A percentile compares a stretch with the other conserved stretches of the same genome.
phyloP scores from a whole-genome alignment of 2,329 filamentous ascomycete genomes.

The Sporothrix globosa region DNA sequence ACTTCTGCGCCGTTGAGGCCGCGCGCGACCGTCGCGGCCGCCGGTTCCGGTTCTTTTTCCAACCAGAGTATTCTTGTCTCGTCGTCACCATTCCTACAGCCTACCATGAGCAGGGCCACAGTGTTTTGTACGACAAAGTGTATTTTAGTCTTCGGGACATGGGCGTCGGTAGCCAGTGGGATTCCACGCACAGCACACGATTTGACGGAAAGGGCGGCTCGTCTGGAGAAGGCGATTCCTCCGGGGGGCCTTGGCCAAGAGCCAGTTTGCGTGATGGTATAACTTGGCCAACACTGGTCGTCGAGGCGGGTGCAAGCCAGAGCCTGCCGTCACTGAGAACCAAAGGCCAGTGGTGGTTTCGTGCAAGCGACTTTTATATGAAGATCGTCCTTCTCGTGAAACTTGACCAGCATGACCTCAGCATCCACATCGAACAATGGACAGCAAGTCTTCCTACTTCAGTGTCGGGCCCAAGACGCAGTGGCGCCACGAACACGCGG shows the following conservation, averaged over 20 bases:
- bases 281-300: neutral
- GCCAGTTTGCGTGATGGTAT: neutral
- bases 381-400: neutral
- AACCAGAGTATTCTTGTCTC: neutral
- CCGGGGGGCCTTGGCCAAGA: neutral
- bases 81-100: neutral
- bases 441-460: neutral
- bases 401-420: neutral
- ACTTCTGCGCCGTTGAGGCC: neutral
- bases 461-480: neutral
- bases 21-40: constrained; percentile 17
- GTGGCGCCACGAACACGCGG: constrained; percentile 1
- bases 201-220: neutral
- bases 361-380: neutral
- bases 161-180: neutral
- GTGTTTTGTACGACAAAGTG: neutral
- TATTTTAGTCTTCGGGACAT: neutral
- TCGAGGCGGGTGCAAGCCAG: neutral
- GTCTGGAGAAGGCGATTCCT: neutral
- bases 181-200: too few species aligned
- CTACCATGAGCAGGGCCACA: neutral
- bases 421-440: neutral
- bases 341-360: constrained; percentile 3
- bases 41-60: neutral
- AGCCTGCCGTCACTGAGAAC: neutral